Base-by-base conservation (phyloP, 768 basidiomycete genomes). In the Kockovaella imperatae region DNA sequence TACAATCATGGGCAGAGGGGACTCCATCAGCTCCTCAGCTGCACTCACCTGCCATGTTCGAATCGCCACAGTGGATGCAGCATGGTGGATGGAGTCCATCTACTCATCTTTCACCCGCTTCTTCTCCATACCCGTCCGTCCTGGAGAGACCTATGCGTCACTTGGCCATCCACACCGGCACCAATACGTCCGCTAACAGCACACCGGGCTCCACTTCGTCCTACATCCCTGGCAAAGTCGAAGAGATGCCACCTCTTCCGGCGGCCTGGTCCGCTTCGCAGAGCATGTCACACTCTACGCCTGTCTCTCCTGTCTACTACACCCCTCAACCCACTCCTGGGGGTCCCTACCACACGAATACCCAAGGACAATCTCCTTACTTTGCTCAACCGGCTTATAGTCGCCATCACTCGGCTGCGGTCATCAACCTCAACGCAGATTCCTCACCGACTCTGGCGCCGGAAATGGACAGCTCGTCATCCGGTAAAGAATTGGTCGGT, bases 11-110 rank as follows among this genome's bases (percentile, higher is more conserved):
- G 56, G 49, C 45, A 11, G 29, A 43, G n/a, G n/a, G n/a, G 3
- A 49, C 63, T 18, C 59, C 64, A 23, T 17, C 64, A 23, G 60
- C 64, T 5, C 64, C 64, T 17, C 30, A 50, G 6, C 40, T 60
- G 21, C 45, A 56, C 32, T 62, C 64, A 3, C 60, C 64, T 8
- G 53, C 60, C 10, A 53, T 60, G 53, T 59, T 65, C 47, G 64
- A 66, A 38, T 51, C 53, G n/a, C 34, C 54, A 17, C 52, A 53
- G 7, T 66, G 64, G 64, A 66, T 62, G 60, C 62, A 66, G 45
- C 48, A 44, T 20, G 50, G 49, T 8, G 56, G 59, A 56, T 51
- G 34, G 0, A 26, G 45, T 28, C 48, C 32, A 7, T 38, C 44
- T 28, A 17, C 39, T 18, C 20, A 20, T 7, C 8, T 28, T 3